Percentiles rank a stretch among this genome's conserved stretches.
Evolutionary conservation across 257 asterid genomes (phyloP).

Genomic region (Linderniella brevidens): DNA sequence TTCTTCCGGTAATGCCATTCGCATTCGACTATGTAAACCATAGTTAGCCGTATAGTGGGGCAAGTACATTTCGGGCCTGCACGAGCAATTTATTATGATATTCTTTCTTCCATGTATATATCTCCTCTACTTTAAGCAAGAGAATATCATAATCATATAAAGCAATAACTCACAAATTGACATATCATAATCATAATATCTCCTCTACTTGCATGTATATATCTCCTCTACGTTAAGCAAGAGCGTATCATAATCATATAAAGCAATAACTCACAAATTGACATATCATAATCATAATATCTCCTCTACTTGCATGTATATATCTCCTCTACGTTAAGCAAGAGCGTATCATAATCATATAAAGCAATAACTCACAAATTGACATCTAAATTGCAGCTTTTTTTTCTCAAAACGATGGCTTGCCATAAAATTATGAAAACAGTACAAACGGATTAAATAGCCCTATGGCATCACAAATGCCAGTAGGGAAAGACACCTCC

Average conservation of each 20-base stretch:
- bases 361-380: no score
- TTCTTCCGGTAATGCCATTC: slow-evolving; percentile 12
- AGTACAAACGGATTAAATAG: no score
- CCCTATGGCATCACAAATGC: no score
- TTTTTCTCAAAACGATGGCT: not conserved
- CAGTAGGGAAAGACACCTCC: no score
- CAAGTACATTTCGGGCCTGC: slow-evolving; percentile 39
- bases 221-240: not conserved
- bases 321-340: not conserved
- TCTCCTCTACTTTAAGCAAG: not conserved
- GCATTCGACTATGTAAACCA: slow-evolving; percentile 17
- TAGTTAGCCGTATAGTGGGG: slow-evolving; percentile 27
- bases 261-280: no score
- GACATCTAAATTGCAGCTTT: not conserved
- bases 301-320: not conserved
- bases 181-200: no score
- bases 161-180: no score
- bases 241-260: no score
- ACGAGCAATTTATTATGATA: slow-evolving; percentile 11
- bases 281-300: no score
- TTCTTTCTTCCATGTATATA: not conserved
- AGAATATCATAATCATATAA: no score
- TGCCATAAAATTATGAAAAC: not conserved
- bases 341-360: no score
- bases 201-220: not conserved